These are phyloP conservation scores for Boletus rex-veris DNA, from an alignment of 768 basidiomycete genomes.

Conservation along the genomic window DNA sequence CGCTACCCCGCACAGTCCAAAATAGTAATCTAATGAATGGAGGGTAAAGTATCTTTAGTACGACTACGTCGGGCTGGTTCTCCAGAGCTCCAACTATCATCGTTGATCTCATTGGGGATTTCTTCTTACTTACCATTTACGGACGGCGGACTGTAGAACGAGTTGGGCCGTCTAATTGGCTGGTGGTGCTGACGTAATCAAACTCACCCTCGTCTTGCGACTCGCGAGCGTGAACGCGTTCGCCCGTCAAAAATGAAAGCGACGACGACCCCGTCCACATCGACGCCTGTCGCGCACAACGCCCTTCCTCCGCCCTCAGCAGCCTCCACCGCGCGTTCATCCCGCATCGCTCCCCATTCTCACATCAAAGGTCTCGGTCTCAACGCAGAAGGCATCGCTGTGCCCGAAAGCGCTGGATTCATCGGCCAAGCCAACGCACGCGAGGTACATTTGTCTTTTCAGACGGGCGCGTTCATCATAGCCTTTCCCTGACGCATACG, in stretches of 20 bases:
- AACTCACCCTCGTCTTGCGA: too few species aligned
- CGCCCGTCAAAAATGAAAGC: conserved; percentile 29
- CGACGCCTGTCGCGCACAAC: conserved; percentile 64
- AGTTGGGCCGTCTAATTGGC: too few species aligned
- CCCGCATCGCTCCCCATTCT: conserved; percentile 68
- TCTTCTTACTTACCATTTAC: too few species aligned
- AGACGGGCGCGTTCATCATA: too few species aligned
- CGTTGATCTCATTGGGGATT: too few species aligned
- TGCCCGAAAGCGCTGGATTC: conserved; percentile 75
- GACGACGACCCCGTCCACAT: conserved; percentile 44
- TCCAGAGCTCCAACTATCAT: too few species aligned
- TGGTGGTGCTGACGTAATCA: too few species aligned
- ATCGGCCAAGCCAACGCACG: conserved; percentile 87
- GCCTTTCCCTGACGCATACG: neutral
- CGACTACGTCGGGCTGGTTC: too few species aligned
- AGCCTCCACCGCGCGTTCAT: conserved; percentile 21
- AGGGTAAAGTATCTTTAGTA: too few species aligned
- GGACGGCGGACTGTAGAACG: too few species aligned
- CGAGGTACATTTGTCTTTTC: conserved; percentile 46
- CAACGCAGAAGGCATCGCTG: conserved; percentile 75
- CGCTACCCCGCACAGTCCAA: too few species aligned
- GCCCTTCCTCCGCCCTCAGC: conserved; percentile 68
- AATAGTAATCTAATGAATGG: too few species aligned
- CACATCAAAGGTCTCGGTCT: conserved; percentile 94
- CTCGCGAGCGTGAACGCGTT: neutral